These are phyloP conservation scores for Citrullus amarus DNA, from an alignment of 306 rosid species.

Conservation along the genomic window DNA sequence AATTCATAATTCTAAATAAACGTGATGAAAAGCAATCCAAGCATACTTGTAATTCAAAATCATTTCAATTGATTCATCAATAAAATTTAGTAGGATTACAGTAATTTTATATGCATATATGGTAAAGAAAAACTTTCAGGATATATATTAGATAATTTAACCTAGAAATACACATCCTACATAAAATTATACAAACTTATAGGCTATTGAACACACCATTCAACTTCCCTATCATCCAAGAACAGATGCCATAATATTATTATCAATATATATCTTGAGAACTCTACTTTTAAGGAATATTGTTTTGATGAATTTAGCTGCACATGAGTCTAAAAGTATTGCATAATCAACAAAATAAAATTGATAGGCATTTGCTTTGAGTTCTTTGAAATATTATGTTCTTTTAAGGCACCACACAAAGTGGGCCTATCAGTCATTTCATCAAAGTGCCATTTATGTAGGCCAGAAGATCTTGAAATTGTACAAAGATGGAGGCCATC, in stretches of 20 bases:
- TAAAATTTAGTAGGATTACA: too few species aligned
- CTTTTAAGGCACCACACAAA: not conserved
- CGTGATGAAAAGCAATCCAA: too few species aligned
- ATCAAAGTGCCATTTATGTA: not conserved
- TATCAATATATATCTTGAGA: not conserved
- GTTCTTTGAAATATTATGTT: not conserved
- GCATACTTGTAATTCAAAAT: too few species aligned
- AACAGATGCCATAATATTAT: not conserved
- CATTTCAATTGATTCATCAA: too few species aligned
- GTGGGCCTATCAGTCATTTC: not conserved
- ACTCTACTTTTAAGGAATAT: not conserved
- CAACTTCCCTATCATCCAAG: not conserved
- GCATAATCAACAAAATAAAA: not conserved
- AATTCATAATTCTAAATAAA: too few species aligned
- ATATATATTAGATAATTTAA: too few species aligned
- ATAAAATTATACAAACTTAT: not conserved
- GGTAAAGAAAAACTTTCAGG: too few species aligned
- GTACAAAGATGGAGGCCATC: too few species aligned
- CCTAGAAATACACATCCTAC: not conserved
- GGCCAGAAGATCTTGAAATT: not conserved
- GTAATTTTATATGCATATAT: too few species aligned
- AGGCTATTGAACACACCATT: not conserved
- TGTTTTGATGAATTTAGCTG: not conserved
- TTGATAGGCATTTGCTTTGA: not conserved
- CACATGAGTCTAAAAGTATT: not conserved